Percentiles rank a stretch among this genome's conserved stretches.
Evolutionary conservation across 495 filamentous ascomycete genomes (phyloP).

Genomic region (Bombardia bombarda): DNA sequence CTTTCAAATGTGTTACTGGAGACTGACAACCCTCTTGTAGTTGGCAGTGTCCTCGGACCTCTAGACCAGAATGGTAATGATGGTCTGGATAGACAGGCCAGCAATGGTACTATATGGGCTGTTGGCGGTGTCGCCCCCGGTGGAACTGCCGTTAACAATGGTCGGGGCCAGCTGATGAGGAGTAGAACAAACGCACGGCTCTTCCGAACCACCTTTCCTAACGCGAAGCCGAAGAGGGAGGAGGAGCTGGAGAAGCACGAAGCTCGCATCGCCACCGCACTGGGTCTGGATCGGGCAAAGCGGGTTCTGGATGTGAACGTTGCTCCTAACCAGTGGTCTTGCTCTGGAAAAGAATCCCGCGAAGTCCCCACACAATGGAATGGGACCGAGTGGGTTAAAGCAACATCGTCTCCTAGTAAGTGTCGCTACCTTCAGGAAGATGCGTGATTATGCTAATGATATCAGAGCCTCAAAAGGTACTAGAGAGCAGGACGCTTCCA

Average conservation of each 20-base stretch:
- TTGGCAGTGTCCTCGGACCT: slow-evolving; percentile 30
- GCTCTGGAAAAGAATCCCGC: slow-evolving; percentile 1
- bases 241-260: slow-evolving; percentile 63
- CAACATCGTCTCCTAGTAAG: slow-evolving; percentile 43
- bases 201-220: slow-evolving; percentile 61
- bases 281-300: slow-evolving; percentile 66
- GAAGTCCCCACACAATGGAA: slow-evolving; percentile 40
- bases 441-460: no score
- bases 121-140: slow-evolving; percentile 60
- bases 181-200: slow-evolving; percentile 70
- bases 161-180: slow-evolving; percentile 52
- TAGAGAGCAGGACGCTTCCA: slow-evolving; percentile 43
- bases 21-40: slow-evolving; percentile 6
- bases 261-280: slow-evolving; percentile 68
- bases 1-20: background rate
- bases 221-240: slow-evolving; percentile 31
- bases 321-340: slow-evolving; percentile 10
- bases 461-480: no score
- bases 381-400: slow-evolving; percentile 51
- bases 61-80: slow-evolving; percentile 16
- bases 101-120: slow-evolving; percentile 69
- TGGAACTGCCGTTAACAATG: slow-evolving; percentile 47
- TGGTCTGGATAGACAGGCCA: slow-evolving; percentile 38
- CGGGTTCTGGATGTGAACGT: slow-evolving; percentile 45
- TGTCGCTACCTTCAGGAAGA: no score